Percentiles rank a stretch among this genome's conserved stretches.
Conservation (phyloP, 345 rosid genomes). For the Syzygium jambos region DNA sequence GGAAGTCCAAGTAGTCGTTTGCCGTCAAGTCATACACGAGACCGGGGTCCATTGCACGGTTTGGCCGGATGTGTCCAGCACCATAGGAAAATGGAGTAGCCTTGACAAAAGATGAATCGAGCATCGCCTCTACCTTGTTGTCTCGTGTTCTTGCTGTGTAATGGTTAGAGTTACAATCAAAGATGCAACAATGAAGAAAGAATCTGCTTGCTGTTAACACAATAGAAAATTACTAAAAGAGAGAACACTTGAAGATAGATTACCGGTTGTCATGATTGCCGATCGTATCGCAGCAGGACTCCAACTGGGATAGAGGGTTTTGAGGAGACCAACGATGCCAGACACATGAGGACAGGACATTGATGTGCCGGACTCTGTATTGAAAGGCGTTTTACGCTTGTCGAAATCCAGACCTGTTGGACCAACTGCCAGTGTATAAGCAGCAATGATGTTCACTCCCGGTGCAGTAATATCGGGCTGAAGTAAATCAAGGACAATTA, state of each 20-base stretch:
- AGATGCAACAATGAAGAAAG: neutral
- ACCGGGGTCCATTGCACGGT: conserved; percentile 42
- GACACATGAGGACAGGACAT: conserved; percentile 33
- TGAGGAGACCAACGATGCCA: conserved; percentile 24
- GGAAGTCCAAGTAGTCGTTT: conserved; percentile 32
- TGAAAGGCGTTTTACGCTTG: conserved; percentile 7
- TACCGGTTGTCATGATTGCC: conserved; percentile 23
- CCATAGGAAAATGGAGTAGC: conserved; percentile 46
- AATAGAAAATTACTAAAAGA: neutral
- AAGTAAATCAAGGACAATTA: neutral
- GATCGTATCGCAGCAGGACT: conserved; percentile 22
- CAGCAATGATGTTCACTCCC: conserved; percentile 28
- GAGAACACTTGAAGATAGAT: neutral
- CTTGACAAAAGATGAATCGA: conserved; percentile 1
- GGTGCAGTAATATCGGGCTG: conserved; percentile 36
- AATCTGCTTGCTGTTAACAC: neutral
- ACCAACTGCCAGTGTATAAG: neutral
- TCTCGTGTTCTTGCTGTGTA: conserved; percentile 6
- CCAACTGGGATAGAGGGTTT: conserved; percentile 18
- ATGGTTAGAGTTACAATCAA: neutral
- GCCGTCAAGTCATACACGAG: conserved; percentile 31
- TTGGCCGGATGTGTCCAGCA: conserved; percentile 38
- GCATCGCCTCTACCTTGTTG: conserved; percentile 8
- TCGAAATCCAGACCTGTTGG: neutral
- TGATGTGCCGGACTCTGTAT: conserved; percentile 13